Conservation (phyloP, 2,329 filamentous ascomycete genomes). For the Aspergillus sp. region DNA sequence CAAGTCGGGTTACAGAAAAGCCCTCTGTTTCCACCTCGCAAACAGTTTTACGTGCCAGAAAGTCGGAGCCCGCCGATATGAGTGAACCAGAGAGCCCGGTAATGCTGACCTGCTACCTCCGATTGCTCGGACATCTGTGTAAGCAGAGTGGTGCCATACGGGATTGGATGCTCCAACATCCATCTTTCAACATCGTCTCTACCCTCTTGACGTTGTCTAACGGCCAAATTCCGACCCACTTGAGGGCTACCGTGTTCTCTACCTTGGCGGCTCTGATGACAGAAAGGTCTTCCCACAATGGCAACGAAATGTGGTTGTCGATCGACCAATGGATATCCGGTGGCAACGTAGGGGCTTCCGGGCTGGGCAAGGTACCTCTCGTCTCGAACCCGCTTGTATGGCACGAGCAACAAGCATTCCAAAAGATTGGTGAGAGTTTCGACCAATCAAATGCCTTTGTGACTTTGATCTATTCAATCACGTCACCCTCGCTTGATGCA, state of each 20-base stretch:
- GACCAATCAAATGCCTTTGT: conserved; percentile 86
- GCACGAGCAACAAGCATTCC: conserved; percentile 62
- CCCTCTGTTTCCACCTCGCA: conserved; percentile 52
- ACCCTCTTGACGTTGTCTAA: conserved; percentile 76
- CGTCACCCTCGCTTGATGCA: conserved; percentile 54
- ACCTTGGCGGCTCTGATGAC: conserved; percentile 72
- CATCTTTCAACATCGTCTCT: conserved; percentile 67
- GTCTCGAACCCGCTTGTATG: conserved; percentile 40
- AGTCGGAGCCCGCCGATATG: conserved; percentile 63
- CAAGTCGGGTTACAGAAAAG: conserved; percentile 72
- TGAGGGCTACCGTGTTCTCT: conserved; percentile 81
- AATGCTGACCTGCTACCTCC: conserved; percentile 92
- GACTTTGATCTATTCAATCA: conserved; percentile 68
- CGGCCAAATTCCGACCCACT: conserved; percentile 69
- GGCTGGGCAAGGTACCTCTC: conserved; percentile 48
- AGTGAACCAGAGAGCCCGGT: conserved; percentile 93
- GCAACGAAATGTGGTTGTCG: conserved; percentile 72
- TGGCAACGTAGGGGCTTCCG: conserved; percentile 30
- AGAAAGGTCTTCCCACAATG: conserved; percentile 66
- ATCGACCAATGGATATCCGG: conserved; percentile 78
- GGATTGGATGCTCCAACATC: conserved; percentile 67
- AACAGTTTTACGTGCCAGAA: conserved; percentile 56
- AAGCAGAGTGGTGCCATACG: conserved; percentile 70
- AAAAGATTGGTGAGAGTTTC: conserved; percentile 72
- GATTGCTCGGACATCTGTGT: conserved; percentile 79